A percentile compares a stretch with the other conserved stretches of the same genome.
Evolutionary conservation across 2,329 filamentous ascomycete species (phyloP).

Genomic region (Sporothrix variecibatus): DNA sequence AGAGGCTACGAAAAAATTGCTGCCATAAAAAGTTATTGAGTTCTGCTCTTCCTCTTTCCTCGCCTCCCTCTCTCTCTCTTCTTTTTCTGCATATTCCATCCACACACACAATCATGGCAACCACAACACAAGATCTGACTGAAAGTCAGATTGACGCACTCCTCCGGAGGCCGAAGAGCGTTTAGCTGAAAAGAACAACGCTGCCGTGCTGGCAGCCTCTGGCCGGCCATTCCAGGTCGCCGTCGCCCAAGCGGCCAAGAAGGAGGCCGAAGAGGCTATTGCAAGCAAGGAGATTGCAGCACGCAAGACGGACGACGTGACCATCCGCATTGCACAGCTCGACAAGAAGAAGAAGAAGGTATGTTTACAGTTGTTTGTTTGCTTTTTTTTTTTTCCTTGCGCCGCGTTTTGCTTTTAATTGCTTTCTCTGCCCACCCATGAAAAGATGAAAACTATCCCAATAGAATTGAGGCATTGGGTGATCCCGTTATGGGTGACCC

Average conservation of each 20-base stretch:
- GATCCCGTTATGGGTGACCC: conserved; percentile 79
- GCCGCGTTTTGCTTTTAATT: background rate
- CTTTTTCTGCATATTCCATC: conserved; percentile 9
- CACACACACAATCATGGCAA: conserved; percentile 33
- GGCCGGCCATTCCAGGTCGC: conserved; percentile 19
- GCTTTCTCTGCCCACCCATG: conserved; percentile 35
- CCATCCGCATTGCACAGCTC: conserved; percentile 37
- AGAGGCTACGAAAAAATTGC: conserved; percentile 16
- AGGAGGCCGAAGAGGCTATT: conserved; percentile 24
- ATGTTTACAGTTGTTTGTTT: conserved; percentile 26
- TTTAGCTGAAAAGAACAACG: conserved; percentile 35
- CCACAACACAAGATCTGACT: conserved; percentile 35
- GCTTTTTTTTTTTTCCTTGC: background rate
- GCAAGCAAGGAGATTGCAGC: conserved; percentile 25
- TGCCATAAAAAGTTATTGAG: conserved; percentile 14
- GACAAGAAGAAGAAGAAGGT: conserved; percentile 39
- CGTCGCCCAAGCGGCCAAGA: conserved; percentile 25
- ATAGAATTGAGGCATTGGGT: conserved; percentile 72
- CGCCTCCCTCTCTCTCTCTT: background rate
- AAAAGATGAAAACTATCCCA: conserved; percentile 74
- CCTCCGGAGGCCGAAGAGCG: conserved; percentile 45
- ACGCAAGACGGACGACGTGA: conserved; percentile 32
- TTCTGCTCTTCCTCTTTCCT: background rate
- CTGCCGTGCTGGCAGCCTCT: conserved; percentile 2
- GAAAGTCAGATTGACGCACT: conserved; percentile 43